phyloP scores from a whole-genome alignment of 179 eudicot genomes.

The Silene coronaria region DNA sequence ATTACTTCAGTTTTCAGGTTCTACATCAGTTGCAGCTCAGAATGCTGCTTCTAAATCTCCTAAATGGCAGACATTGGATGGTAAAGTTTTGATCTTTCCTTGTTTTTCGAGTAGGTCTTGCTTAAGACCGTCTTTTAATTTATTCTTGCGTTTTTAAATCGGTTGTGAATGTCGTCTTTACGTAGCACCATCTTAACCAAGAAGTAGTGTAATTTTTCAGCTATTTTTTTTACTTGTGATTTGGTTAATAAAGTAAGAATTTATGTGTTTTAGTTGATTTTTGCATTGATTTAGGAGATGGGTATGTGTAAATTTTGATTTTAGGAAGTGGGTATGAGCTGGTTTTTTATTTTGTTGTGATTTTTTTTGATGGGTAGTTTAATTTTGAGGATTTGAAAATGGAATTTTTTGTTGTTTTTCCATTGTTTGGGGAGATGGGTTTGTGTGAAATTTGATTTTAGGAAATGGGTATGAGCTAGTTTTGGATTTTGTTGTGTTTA shows the following conservation, averaged over 20 bases:
- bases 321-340: constrained; percentile 17
- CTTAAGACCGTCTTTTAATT: background rate
- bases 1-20: constrained; percentile 8
- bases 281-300: constrained; percentile 13
- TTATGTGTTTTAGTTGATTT: background rate
- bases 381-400: background rate
- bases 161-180: too few species aligned
- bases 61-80: constrained; percentile 21
- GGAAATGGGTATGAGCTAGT: constrained; percentile 16
- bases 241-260: background rate
- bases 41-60: constrained; percentile 6
- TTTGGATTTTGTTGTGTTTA: constrained; percentile 3
- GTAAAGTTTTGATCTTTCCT: background rate
- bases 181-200: too few species aligned
- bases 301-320: constrained; percentile 6
- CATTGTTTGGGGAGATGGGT: constrained; percentile 10
- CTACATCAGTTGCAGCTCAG: constrained; percentile 18
- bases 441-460: constrained; percentile 1
- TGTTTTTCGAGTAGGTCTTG: background rate
- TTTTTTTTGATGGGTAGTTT: constrained; percentile 11
- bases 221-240: background rate
- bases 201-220: background rate
- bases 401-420: background rate
- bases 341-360: background rate
- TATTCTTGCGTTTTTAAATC: too few species aligned